A percentile compares a stretch with the other conserved stretches of the same genome.
These are phyloP conservation scores for Cercospora sp. DNA, from an alignment of 2,329 filamentous ascomycete species.

Conservation along the genomic window DNA sequence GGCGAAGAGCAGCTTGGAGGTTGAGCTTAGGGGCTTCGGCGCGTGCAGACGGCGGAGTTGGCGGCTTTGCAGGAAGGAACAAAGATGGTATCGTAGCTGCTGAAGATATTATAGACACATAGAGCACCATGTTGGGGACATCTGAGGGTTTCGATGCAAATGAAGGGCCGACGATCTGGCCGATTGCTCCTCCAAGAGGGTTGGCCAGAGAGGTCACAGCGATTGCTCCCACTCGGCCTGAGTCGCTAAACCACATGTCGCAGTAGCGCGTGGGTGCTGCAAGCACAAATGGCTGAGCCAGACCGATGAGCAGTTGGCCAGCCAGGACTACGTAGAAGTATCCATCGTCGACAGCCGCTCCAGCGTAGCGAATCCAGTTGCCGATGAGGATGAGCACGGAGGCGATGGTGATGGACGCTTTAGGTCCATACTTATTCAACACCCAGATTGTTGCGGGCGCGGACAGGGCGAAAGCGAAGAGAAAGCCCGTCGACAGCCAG, in stretches of 20 bases:
- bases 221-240: constrained; percentile 81
- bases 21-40: constrained; percentile 57
- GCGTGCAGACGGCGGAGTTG: constrained; percentile 73
- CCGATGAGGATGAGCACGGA: constrained; percentile 74
- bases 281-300: constrained; percentile 89
- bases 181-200: constrained; percentile 83
- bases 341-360: constrained; percentile 46
- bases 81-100: constrained; percentile 71
- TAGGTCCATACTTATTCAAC: constrained; percentile 75
- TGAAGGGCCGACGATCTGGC: constrained; percentile 80
- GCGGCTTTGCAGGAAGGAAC: constrained; percentile 74
- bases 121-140: constrained; percentile 76
- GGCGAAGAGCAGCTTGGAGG: constrained; percentile 53
- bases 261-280: constrained; percentile 87
- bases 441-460: constrained; percentile 72
- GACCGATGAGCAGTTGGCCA: constrained; percentile 84
- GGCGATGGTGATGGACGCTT: constrained; percentile 70
- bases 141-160: constrained; percentile 65
- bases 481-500: constrained; percentile 85
- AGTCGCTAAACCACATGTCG: constrained; percentile 89
- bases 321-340: constrained; percentile 79
- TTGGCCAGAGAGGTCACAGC: constrained; percentile 84
- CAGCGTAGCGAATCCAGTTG: constrained; percentile 70
- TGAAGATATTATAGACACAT: constrained; percentile 49
- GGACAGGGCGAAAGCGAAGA: constrained; percentile 76